A percentile compares a stretch with the other conserved stretches of the same genome.
These are phyloP conservation scores for Penicillium sp. DNA, from an alignment of 2,329 filamentous ascomycete genomes.

Conservation along the genomic window DNA sequence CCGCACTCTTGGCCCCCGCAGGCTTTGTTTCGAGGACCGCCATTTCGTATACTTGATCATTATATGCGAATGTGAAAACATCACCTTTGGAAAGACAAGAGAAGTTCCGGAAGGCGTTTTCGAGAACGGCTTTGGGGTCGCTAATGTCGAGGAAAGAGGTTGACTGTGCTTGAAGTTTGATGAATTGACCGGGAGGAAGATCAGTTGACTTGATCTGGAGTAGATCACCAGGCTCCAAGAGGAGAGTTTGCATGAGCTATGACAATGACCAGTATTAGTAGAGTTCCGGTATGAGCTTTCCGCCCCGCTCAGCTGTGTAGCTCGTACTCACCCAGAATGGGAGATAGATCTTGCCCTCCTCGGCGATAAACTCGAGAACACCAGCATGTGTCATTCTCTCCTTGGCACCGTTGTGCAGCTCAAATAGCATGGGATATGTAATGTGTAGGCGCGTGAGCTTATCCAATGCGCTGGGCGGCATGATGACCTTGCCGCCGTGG, in stretches of 20 bases:
- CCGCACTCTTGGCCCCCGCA: constrained; percentile 72
- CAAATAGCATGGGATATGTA: constrained; percentile 95
- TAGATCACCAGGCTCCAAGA: constrained; percentile 87
- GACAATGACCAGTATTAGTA: constrained; percentile 4
- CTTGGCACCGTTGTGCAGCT: constrained; percentile 84
- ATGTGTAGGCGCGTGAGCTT: constrained; percentile 95
- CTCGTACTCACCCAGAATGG: constrained; percentile 74
- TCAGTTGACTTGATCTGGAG: constrained; percentile 95
- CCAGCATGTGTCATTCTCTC: constrained; percentile 83
- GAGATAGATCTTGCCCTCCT: constrained; percentile 93
- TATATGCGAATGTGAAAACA: constrained; percentile 94
- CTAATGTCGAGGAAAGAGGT: constrained; percentile 93
- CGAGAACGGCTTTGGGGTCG: constrained; percentile 93
- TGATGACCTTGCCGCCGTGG: constrained; percentile 95
- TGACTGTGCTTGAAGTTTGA: constrained; percentile 95
- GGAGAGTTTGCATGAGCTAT: constrained; percentile 89
- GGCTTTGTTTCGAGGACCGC: constrained; percentile 93
- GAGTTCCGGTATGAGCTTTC: background rate
- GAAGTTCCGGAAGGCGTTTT: constrained; percentile 95
- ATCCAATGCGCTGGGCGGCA: constrained; percentile 93
- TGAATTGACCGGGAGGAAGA: constrained; percentile 81
- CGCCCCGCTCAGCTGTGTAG: constrained; percentile 4
- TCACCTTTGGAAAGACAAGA: constrained; percentile 90
- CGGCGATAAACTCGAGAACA: constrained; percentile 94
- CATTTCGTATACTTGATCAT: constrained; percentile 89